A percentile compares a stretch with the other conserved stretches of the same genome.
These are phyloP conservation scores for Fusarium sp. DNA, from an alignment of 2,329 filamentous ascomycete genomes.

Conservation along the genomic window DNA sequence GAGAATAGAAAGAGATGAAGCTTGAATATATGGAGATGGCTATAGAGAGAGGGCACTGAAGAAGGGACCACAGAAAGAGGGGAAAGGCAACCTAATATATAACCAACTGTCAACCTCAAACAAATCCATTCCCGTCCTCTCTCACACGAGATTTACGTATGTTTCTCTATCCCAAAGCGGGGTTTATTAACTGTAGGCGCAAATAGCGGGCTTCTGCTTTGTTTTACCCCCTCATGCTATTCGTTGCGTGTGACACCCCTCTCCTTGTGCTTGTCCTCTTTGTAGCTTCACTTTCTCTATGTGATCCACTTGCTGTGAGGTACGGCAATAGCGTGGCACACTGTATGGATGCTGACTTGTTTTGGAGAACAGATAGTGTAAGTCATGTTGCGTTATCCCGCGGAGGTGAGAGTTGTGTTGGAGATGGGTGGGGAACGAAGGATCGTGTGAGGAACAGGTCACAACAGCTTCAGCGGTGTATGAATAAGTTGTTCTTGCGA, in stretches of 20 bases:
- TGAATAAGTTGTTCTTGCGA: not conserved
- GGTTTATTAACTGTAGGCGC: constrained; percentile 14
- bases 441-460: constrained; percentile 34
- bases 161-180: constrained; percentile 20
- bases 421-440: constrained; percentile 10
- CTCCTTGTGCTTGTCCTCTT: not conserved
- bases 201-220: constrained; percentile 33
- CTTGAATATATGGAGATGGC: not conserved
- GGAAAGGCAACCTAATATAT: not conserved
- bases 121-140: constrained; percentile 1
- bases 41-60: not conserved
- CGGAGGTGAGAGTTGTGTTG: not conserved
- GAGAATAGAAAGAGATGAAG: not conserved
- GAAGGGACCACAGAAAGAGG: not conserved
- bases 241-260: constrained; percentile 26
- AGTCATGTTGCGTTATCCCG: not conserved
- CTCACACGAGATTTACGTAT: constrained; percentile 27
- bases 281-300: not conserved
- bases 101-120: constrained; percentile 10
- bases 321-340: not conserved
- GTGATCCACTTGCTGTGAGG: constrained; percentile 5
- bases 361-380: not conserved
- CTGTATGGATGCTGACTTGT: not conserved
- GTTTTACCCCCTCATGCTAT: constrained; percentile 35
- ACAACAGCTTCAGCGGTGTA: constrained; percentile 20